Percentiles rank a stretch among this genome's conserved stretches.
phyloP scores from a whole-genome alignment of 192 early-diverging fungal species.

The Coemansia sp. region DNA sequence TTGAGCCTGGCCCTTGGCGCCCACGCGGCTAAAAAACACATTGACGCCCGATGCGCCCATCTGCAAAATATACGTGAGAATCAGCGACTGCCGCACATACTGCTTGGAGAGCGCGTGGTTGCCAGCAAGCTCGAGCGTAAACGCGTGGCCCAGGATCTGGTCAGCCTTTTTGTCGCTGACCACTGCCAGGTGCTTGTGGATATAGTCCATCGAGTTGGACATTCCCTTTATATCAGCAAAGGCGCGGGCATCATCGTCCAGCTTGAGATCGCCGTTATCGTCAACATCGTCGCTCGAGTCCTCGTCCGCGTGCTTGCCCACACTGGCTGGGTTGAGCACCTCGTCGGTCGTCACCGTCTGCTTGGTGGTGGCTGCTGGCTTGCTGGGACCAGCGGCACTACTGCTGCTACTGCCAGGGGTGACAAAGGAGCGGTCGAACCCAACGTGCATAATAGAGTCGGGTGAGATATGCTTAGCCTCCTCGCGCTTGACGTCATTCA shows the following conservation, averaged over 20 bases:
- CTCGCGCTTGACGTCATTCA: slow-evolving; percentile 62
- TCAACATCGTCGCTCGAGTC: slow-evolving; percentile 61
- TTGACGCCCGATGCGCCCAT: slow-evolving; percentile 83
- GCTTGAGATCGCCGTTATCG: slow-evolving; percentile 60
- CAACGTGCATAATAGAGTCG: slow-evolving; percentile 68
- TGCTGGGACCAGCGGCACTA: neutral
- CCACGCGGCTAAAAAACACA: slow-evolving; percentile 78
- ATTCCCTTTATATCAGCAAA: slow-evolving; percentile 66
- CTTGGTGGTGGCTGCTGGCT: slow-evolving; percentile 19
- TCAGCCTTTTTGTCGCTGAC: slow-evolving; percentile 74
- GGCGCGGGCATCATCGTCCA: slow-evolving; percentile 58
- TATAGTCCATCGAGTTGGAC: slow-evolving; percentile 64
- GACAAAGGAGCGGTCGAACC: slow-evolving; percentile 70
- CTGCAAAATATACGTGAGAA: slow-evolving; percentile 84
- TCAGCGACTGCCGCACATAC: slow-evolving; percentile 79
- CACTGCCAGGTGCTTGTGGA: slow-evolving; percentile 71
- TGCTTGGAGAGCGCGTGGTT: slow-evolving; percentile 68
- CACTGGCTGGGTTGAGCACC: slow-evolving; percentile 61
- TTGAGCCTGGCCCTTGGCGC: slow-evolving; percentile 61
- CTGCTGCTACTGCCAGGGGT: slow-evolving; percentile 11
- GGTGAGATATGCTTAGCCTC: slow-evolving; percentile 70
- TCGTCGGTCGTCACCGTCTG: slow-evolving; percentile 66
- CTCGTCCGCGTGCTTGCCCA: slow-evolving; percentile 36
- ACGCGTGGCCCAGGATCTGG: slow-evolving; percentile 85
- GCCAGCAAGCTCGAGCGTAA: slow-evolving; percentile 74